phyloP scores from a whole-genome alignment of 129 eudicot species.

The Escallonia herrerae region DNA sequence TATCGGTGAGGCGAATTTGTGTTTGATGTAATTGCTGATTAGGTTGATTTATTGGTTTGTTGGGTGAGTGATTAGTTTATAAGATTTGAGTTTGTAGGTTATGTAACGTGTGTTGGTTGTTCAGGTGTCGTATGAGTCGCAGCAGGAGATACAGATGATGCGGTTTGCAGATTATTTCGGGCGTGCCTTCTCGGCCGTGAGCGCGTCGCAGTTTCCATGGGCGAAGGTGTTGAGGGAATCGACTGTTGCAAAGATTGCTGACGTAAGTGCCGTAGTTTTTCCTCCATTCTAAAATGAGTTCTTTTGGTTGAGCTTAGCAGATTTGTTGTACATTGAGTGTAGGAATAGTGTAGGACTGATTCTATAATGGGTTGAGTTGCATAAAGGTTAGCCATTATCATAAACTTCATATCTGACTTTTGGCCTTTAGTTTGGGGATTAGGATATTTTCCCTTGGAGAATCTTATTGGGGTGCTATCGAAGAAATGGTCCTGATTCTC shows the following conservation, averaged over 20 bases:
- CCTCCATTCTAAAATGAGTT: background rate
- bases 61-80: background rate
- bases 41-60: background rate
- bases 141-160: slow-evolving; percentile 89
- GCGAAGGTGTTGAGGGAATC: slow-evolving; percentile 81
- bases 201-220: slow-evolving; percentile 91
- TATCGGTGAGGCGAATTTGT: slow-evolving; percentile 44
- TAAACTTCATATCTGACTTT: background rate
- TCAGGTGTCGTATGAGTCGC: slow-evolving; percentile 76
- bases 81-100: background rate
- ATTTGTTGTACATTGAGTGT: background rate
- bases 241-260: slow-evolving; percentile 66
- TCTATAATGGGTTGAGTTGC: background rate
- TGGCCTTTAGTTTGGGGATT: background rate
- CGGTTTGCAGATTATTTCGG: slow-evolving; percentile 98
- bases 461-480: too few relatives aligned
- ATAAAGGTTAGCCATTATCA: background rate
- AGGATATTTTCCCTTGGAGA: background rate
- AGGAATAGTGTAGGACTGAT: background rate
- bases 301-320: background rate
- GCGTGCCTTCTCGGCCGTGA: slow-evolving; percentile 72
- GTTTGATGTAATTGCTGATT: background rate
- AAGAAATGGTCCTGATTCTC: too few relatives aligned
- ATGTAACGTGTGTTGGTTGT: background rate
- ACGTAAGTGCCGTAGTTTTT: slow-evolving; percentile 42